A percentile compares a stretch with the other conserved stretches of the same genome.
Conservation (phyloP, 371 early-diverging fungal genomes). For the Circinella umbellata region DNA sequence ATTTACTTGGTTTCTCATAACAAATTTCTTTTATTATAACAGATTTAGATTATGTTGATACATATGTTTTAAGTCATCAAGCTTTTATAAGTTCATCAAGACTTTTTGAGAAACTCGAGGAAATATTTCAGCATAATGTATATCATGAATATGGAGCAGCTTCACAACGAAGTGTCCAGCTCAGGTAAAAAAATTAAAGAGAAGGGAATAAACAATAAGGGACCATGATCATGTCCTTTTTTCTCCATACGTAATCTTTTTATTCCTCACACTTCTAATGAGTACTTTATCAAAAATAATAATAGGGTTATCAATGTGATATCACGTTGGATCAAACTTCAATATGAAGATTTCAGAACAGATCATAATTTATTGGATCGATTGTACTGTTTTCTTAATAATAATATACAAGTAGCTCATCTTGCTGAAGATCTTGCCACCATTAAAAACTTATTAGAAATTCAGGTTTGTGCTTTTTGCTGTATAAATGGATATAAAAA, state of each 20-base stretch:
- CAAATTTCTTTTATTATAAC: not conserved
- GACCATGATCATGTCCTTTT: no score
- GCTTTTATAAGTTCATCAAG: conserved; percentile 60
- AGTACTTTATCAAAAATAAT: no score
- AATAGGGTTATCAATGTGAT: conserved; percentile 63
- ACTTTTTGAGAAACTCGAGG: conserved; percentile 56
- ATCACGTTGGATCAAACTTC: conserved; percentile 65
- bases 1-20: not conserved
- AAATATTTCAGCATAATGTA: conserved; percentile 38
- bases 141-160: not conserved
- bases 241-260: no score
- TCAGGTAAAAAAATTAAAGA: not conserved
- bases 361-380: conserved; percentile 39
- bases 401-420: conserved; percentile 27
- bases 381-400: conserved; percentile 29
- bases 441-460: conserved; percentile 19
- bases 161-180: not conserved
- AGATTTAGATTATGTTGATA: conserved; percentile 70
- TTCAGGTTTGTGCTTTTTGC: conserved; percentile 5
- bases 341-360: conserved; percentile 60
- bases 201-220: not conserved
- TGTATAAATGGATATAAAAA: no score
- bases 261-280: no score
- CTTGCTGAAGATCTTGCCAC: conserved; percentile 30
- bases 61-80: conserved; percentile 57